These are phyloP conservation scores for Sporobolomyces roseus DNA, from an alignment of 768 basidiomycete species.

Conservation along the genomic window DNA sequence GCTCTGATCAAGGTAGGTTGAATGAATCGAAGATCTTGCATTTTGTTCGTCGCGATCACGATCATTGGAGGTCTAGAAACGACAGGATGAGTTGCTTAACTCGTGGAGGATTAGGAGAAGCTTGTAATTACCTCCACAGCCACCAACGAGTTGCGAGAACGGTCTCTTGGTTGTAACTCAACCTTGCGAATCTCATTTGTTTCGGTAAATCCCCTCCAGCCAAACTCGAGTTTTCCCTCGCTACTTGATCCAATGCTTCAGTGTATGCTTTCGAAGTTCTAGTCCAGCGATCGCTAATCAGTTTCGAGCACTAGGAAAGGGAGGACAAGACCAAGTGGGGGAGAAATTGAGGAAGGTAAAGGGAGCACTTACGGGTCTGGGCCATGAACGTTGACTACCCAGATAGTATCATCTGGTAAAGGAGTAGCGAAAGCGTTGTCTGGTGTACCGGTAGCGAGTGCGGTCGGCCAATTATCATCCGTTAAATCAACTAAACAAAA, in stretches of 20 bases:
- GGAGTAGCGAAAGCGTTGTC: slow-evolving; percentile 23
- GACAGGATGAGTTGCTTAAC: not conserved
- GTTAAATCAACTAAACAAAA: slow-evolving; percentile 30
- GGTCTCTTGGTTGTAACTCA: slow-evolving; percentile 34
- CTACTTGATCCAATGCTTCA: slow-evolving; percentile 18
- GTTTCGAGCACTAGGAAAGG: not conserved
- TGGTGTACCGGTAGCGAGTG: slow-evolving; percentile 15
- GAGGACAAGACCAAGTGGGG: not conserved
- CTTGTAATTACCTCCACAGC: slow-evolving; percentile 34
- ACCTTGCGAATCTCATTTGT: slow-evolving; percentile 30
- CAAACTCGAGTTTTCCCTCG: slow-evolving; percentile 17
- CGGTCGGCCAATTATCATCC: slow-evolving; percentile 30
- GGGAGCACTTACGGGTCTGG: slow-evolving; percentile 25
- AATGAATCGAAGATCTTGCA: slow-evolving; percentile 26
- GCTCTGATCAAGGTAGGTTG: slow-evolving; percentile 28
- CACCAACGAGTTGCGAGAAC: slow-evolving; percentile 28
- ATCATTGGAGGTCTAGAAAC: slow-evolving; percentile 22
- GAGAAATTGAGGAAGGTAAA: not conserved
- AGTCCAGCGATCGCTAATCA: not conserved
- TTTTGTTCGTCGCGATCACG: slow-evolving; percentile 23
- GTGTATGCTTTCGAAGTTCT: slow-evolving; percentile 30
- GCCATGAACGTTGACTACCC: slow-evolving; percentile 36
- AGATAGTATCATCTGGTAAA: slow-evolving; percentile 18
- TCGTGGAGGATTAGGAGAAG: not conserved
- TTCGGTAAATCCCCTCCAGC: slow-evolving; percentile 23